phyloP scores from a whole-genome alignment of 257 asterid genomes.

The Voacanga thouarsii region DNA sequence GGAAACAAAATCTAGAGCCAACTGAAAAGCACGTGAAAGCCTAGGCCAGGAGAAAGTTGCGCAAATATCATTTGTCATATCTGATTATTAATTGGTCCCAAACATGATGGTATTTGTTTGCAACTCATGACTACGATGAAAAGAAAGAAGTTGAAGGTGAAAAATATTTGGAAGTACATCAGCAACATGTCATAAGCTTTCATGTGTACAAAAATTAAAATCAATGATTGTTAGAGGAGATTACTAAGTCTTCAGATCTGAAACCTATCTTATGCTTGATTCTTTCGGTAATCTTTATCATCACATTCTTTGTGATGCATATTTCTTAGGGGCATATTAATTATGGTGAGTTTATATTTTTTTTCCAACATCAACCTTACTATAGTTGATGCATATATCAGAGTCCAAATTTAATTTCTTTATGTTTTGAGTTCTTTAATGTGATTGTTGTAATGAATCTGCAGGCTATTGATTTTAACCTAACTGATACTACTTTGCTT shows the following conservation, averaged over 20 bases:
- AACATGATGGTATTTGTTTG: not conserved
- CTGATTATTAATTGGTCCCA: not conserved
- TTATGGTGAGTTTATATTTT: not conserved
- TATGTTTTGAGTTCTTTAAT: not conserved
- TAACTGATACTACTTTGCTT: slow-evolving; percentile 65
- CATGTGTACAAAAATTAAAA: not conserved
- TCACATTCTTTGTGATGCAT: not conserved
- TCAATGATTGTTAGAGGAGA: not conserved
- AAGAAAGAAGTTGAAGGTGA: not conserved
- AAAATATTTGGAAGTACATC: not conserved
- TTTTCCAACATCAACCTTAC: not conserved
- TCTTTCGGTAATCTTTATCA: not conserved
- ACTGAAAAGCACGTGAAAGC: not conserved
- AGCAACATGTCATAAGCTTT: not conserved
- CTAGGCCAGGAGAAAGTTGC: not conserved
- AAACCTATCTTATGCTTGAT: not conserved
- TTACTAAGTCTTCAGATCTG: too few species aligned
- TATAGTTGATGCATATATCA: not conserved
- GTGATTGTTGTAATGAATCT: slow-evolving; percentile 22
- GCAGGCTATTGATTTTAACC: slow-evolving; percentile 91
- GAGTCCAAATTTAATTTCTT: not conserved
- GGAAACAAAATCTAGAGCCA: not conserved
- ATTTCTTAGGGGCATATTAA: not conserved
- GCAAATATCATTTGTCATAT: not conserved
- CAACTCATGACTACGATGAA: not conserved